phyloP scores from a whole-genome alignment of 1,139 yeast species.

The Zygosaccharomyces sapae region DNA sequence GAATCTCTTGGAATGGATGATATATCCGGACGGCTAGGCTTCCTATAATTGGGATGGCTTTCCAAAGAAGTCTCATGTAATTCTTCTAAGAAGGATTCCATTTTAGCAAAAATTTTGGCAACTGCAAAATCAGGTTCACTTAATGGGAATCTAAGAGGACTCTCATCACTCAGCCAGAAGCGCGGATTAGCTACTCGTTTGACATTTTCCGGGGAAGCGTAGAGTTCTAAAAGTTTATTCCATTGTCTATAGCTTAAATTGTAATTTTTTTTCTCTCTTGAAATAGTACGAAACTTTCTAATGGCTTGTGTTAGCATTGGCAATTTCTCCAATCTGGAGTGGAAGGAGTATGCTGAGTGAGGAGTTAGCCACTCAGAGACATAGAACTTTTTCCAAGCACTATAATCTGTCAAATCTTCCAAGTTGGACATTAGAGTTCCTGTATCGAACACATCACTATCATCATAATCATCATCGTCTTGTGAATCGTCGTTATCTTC shows the following conservation, averaged over 20 bases:
- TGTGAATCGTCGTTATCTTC: constrained; percentile 10
- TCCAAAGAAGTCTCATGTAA: not conserved
- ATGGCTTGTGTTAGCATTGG: constrained; percentile 29
- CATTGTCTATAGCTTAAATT: constrained; percentile 46
- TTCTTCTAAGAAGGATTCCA: constrained; percentile 18
- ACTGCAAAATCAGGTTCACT: constrained; percentile 63
- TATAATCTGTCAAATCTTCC: not conserved
- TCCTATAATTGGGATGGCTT: not conserved
- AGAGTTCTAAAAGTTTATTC: constrained; percentile 39
- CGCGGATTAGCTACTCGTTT: constrained; percentile 31
- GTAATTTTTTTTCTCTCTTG: constrained; percentile 37
- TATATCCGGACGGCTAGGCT: not conserved
- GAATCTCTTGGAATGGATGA: not conserved
- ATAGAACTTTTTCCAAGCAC: constrained; percentile 3
- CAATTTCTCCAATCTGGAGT: constrained; percentile 17
- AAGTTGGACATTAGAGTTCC: not conserved
- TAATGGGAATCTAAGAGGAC: constrained; percentile 65
- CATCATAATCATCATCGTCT: constrained; percentile 6
- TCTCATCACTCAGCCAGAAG: constrained; percentile 55
- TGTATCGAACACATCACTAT: constrained; percentile 20
- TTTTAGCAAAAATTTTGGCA: constrained; percentile 29
- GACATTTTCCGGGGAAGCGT: constrained; percentile 29
- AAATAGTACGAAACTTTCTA: constrained; percentile 30
- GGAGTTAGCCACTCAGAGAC: constrained; percentile 3
- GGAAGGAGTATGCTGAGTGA: constrained; percentile 8